Percentiles rank a stretch among this genome's conserved stretches.
Conservation (phyloP, 768 basidiomycete genomes). For the Suillus luteus region DNA sequence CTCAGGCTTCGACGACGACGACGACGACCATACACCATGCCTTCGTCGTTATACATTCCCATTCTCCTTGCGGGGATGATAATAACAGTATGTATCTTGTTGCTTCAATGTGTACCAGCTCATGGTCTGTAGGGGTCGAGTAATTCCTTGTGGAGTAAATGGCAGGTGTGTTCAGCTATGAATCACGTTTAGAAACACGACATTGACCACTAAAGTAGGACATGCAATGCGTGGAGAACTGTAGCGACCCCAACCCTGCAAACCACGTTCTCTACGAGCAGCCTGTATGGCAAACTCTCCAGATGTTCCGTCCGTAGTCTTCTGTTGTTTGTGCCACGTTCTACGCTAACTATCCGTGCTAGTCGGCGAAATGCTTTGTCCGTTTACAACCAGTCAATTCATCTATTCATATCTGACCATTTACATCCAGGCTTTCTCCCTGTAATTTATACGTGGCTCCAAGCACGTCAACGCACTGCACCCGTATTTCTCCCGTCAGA, state of each 20-base stretch:
- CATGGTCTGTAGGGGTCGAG: slow-evolving; percentile 58
- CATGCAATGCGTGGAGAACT: slow-evolving; percentile 99
- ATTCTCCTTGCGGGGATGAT: slow-evolving; percentile 92
- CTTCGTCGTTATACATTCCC: slow-evolving; percentile 67
- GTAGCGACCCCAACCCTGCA: slow-evolving; percentile 60
- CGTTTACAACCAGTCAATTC: slow-evolving; percentile 35
- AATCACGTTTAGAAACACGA: slow-evolving; percentile 3
- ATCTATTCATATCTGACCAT: slow-evolving; percentile 18
- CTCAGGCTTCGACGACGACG: slow-evolving; percentile 12
- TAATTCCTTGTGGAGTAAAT: slow-evolving; percentile 83
- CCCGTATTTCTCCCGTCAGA: slow-evolving; percentile 59
- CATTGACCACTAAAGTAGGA: slow-evolving; percentile 50
- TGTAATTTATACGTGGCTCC: slow-evolving; percentile 70
- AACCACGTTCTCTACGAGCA: slow-evolving; percentile 85
- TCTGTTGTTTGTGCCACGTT: slow-evolving; percentile 14
- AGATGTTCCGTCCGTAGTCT: slow-evolving; percentile 77
- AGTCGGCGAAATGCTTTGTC: slow-evolving; percentile 96
- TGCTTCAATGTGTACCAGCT: not conserved
- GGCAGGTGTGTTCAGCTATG: slow-evolving; percentile 54
- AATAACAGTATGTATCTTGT: slow-evolving; percentile 57
- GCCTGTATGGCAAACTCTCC: slow-evolving; percentile 90
- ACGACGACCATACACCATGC: slow-evolving; percentile 45
- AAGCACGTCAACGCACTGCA: slow-evolving; percentile 44
- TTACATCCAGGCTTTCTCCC: slow-evolving; percentile 74
- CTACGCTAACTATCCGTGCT: slow-evolving; percentile 39